phyloP scores from a whole-genome alignment of 306 rosid species.

The Fragaria ananassa region DNA sequence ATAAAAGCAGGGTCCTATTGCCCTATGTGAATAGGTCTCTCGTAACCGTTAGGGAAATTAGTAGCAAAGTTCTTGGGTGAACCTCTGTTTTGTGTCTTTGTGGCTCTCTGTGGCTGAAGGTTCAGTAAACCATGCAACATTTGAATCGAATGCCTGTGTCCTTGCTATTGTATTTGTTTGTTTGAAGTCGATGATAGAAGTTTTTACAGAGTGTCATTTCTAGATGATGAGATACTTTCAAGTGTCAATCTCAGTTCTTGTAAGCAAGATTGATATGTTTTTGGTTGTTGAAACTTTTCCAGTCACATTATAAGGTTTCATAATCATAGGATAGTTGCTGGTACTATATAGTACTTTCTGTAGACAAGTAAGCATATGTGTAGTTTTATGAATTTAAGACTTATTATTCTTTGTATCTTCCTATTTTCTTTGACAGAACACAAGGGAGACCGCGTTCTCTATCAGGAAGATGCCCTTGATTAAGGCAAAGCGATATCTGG shows the following conservation, averaged over 20 bases:
- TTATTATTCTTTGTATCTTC: neutral
- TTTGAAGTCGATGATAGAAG: neutral
- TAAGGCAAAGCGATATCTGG: conserved; percentile 85
- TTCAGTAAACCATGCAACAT: conserved; percentile 70
- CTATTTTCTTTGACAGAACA: conserved; percentile 45
- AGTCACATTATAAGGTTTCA: neutral
- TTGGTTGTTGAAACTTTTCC: neutral
- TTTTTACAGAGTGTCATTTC: neutral
- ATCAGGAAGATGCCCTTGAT: conserved; percentile 68
- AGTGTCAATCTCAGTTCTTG: neutral
- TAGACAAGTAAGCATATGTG: neutral
- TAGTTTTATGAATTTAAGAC: neutral
- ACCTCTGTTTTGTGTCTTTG: conserved; percentile 40
- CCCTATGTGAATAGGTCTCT: conserved; percentile 44
- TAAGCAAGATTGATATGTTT: neutral
- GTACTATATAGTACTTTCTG: too few relatives aligned
- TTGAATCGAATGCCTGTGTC: neutral
- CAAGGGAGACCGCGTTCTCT: conserved; percentile 73
- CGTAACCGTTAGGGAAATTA: conserved; percentile 51
- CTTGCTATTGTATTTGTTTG: neutral
- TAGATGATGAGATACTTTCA: neutral
- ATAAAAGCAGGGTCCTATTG: conserved; percentile 47
- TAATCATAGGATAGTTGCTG: neutral
- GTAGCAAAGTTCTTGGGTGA: conserved; percentile 70
- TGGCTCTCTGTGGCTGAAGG: conserved; percentile 39